These are phyloP conservation scores for Carex sylvatica DNA, from an alignment of 202 grass and related monocot genomes.

Conservation along the genomic window DNA sequence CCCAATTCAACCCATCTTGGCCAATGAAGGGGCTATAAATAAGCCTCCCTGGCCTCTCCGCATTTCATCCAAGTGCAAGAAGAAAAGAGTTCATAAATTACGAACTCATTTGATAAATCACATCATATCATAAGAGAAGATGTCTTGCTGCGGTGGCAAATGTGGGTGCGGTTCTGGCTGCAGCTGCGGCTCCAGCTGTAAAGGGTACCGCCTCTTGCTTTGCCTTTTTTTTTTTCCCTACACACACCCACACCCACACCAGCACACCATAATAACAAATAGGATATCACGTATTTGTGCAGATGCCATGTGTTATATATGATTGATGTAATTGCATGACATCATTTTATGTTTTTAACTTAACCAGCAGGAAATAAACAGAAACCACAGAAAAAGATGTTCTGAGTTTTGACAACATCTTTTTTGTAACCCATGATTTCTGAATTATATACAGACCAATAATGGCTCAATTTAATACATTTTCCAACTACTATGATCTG, in stretches of 20 bases:
- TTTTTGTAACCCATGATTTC: not conserved
- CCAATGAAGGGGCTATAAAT: slow-evolving; percentile 26
- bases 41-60: not conserved
- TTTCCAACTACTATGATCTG: not conserved
- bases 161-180: slow-evolving; percentile 43
- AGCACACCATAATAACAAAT: not conserved
- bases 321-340: not conserved
- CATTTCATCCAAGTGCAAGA: not conserved
- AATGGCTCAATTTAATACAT: not conserved
- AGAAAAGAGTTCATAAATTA: not conserved
- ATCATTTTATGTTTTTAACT: not conserved
- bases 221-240: not conserved
- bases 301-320: not conserved
- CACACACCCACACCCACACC: not conserved
- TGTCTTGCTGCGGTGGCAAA: slow-evolving; percentile 54
- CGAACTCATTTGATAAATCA: not conserved
- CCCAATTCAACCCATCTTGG: not conserved
- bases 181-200: slow-evolving; percentile 41
- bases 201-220: slow-evolving; percentile 17
- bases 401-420: not conserved
- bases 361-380: not conserved
- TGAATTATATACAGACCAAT: not conserved
- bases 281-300: not conserved
- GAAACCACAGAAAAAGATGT: not conserved
- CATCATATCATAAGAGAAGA: slow-evolving; percentile 19